phyloP scores from a whole-genome alignment of 1,139 yeast species.

The Lodderomyces jiufengensis region DNA sequence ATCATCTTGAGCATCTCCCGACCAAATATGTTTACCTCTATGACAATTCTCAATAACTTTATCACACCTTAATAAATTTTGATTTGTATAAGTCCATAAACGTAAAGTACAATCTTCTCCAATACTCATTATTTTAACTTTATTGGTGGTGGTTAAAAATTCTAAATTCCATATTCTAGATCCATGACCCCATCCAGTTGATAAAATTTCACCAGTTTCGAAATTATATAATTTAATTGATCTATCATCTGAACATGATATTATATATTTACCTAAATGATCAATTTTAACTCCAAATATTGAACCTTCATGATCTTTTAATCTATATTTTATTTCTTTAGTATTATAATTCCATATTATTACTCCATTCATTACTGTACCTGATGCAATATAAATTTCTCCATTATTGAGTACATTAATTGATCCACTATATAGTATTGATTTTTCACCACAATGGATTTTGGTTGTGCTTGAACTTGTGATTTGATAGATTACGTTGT shows the following conservation, averaged over 20 bases:
- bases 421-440: slow-evolving; percentile 84
- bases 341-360: slow-evolving; percentile 65
- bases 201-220: slow-evolving; percentile 50
- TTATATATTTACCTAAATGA: slow-evolving; percentile 48
- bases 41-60: slow-evolving; percentile 58
- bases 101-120: slow-evolving; percentile 93
- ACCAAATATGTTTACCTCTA: slow-evolving; percentile 86
- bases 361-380: slow-evolving; percentile 90
- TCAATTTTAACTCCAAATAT: slow-evolving; percentile 78
- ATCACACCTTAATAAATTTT: slow-evolving; percentile 22
- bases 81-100: slow-evolving; percentile 53
- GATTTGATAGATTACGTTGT: slow-evolving; percentile 61
- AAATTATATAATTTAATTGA: slow-evolving; percentile 76
- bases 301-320: slow-evolving; percentile 83
- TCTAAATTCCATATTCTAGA: slow-evolving; percentile 87
- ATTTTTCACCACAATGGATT: slow-evolving; percentile 63
- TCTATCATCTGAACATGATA: slow-evolving; percentile 91
- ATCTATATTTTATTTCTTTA: slow-evolving; percentile 46
- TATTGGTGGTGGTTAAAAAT: slow-evolving; percentile 36
- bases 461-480: slow-evolving; percentile 26
- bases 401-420: slow-evolving; percentile 46
- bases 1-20: slow-evolving; percentile 53
- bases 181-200: slow-evolving; percentile 95
- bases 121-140: slow-evolving; percentile 53
- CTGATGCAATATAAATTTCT: slow-evolving; percentile 66